Evolutionary conservation across 2,329 filamentous ascomycete genomes (phyloP).

Genomic region (Helotiales sp.): DNA sequence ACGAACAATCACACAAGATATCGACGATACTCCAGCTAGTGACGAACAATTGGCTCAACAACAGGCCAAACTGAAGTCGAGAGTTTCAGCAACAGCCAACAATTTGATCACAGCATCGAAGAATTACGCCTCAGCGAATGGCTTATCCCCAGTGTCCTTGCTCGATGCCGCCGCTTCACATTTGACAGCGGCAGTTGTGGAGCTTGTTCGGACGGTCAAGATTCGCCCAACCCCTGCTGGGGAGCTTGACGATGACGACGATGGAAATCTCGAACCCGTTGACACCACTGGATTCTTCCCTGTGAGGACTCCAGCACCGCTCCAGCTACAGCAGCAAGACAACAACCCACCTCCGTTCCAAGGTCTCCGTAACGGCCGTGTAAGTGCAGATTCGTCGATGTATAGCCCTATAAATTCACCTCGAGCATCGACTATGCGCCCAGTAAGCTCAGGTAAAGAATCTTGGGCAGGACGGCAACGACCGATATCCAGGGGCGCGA

Average conservation of each 20-base stretch:
- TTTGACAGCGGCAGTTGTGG: constrained; percentile 80
- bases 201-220: constrained; percentile 81
- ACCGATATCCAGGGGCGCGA: constrained; percentile 29
- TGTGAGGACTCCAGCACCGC: constrained; percentile 42
- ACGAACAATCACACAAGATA: constrained; percentile 79
- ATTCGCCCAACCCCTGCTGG: constrained; percentile 73
- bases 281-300: constrained; percentile 71
- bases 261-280: constrained; percentile 64
- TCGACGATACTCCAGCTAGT: constrained; percentile 58
- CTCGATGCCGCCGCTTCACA: constrained; percentile 93
- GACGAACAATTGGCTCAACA: constrained; percentile 54
- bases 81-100: constrained; percentile 91
- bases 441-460: constrained; percentile 35
- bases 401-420: constrained; percentile 75
- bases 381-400: constrained; percentile 69
- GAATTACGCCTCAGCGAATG: constrained; percentile 80
- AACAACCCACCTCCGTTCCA: constrained; percentile 51
- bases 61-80: constrained; percentile 71
- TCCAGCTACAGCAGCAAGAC: background rate
- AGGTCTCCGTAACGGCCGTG: constrained; percentile 54
- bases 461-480: constrained; percentile 26
- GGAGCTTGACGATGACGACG: constrained; percentile 78
- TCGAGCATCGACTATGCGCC: constrained; percentile 49
- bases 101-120: constrained; percentile 93
- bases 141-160: constrained; percentile 88